Base-by-base conservation (phyloP, 2,329 filamentous ascomycete species). In the Colletotrichum tofieldiae region DNA sequence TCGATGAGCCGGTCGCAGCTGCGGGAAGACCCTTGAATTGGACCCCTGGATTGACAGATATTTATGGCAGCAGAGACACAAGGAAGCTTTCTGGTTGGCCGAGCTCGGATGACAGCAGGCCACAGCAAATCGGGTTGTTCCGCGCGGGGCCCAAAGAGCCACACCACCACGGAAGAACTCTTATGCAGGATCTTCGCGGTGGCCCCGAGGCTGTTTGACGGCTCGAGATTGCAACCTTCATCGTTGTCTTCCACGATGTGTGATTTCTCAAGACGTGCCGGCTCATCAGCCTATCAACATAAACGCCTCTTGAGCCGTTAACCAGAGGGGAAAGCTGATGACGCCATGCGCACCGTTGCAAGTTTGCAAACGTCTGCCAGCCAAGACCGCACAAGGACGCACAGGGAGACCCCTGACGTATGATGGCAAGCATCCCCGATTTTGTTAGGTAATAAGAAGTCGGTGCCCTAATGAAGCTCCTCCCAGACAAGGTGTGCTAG, bases 81-180 rank as follows among this genome's bases (percentile, higher is more conserved):
- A 26, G 39, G n/a, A 18, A 4, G 32, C 23, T 20, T 37, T 58
- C 59, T 72, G 54, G 39, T 72, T 72, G 70, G 70, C 32, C 35
- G 11, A 26, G 37, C 20, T 72, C 16, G 59, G 70, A 72, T 60
- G 65, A 65, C 65, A 60, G 39, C 55, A 26, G 3, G 45, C 45
- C 20, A 37, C 43, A 32, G 67, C 70, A 62, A 72, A 69, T 72
- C 65, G 69, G 69, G 65, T 69, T 26, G 26, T 72, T 72, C 59
- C 69, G 69, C 65, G 65, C 54, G 65, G 58, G 54, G 9, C 29
- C 11, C 9, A 20, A 12, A 2, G 61, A 51, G 29, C 49, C 65
- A 63, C 68, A 71, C 58, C 56, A 41, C 20, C 67, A 51, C 23
- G 35, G 43, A 37, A 37, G 51, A 35, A 32, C 54, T 71, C 39